Evolutionary conservation across 192 early-diverging fungal species (phyloP).

Genomic region (Entophlyctis helioformis): DNA sequence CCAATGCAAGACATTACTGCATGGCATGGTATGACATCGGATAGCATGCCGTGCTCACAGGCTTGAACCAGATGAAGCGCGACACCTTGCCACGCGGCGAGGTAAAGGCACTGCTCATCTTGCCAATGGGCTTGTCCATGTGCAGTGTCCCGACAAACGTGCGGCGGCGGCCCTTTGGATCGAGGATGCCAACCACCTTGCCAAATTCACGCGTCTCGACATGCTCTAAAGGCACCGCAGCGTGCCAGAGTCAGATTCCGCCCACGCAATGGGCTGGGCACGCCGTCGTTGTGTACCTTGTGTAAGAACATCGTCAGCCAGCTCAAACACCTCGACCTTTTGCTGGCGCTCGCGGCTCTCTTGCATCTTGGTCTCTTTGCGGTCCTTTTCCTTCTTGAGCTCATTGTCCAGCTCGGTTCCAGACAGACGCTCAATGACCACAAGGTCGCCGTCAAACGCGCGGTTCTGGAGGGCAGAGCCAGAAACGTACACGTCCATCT

Average conservation of each 20-base stretch:
- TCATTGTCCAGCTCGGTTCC: conserved; percentile 49
- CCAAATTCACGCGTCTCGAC: conserved; percentile 23
- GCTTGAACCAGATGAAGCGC: conserved; percentile 58
- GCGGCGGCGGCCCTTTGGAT: conserved; percentile 10
- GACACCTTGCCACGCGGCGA: no score
- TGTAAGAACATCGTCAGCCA: no score
- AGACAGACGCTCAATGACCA: conserved; percentile 61
- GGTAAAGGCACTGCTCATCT: neutral
- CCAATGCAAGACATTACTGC: neutral
- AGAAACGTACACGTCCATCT: conserved; percentile 60
- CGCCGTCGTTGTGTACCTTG: no score
- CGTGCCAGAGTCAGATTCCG: no score
- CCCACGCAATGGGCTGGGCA: no score
- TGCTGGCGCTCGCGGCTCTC: conserved; percentile 26
- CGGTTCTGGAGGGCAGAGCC: conserved; percentile 68
- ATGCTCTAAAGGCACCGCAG: conserved; percentile 1
- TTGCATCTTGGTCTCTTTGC: conserved; percentile 15
- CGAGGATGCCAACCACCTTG: conserved; percentile 31
- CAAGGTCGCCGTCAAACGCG: conserved; percentile 74
- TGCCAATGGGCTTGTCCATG: conserved; percentile 15
- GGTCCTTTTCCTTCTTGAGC: conserved; percentile 39
- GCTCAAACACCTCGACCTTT: conserved; percentile 33
- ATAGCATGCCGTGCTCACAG: conserved; percentile 25
- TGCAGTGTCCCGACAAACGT: conserved; percentile 33
- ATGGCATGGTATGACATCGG: neutral